These are phyloP conservation scores for Podaxis sp. DNA, from an alignment of 768 basidiomycete species.

Conservation along the genomic window DNA sequence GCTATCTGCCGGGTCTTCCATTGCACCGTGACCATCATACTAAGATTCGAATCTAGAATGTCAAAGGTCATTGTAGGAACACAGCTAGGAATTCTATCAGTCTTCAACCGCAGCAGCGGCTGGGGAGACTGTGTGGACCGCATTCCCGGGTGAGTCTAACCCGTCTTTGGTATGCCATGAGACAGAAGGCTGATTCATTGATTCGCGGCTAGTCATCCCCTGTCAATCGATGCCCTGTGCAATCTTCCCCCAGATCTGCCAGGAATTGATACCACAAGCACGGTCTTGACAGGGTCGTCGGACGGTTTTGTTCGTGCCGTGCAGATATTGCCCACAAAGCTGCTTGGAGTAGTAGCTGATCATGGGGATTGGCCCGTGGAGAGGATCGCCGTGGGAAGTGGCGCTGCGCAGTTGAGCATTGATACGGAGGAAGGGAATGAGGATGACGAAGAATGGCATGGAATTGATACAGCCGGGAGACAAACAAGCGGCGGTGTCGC, in stretches of 20 bases:
- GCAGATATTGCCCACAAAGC: slow-evolving; percentile 83
- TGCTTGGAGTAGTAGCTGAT: slow-evolving; percentile 87
- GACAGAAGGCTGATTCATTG: slow-evolving; percentile 6
- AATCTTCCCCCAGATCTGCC: slow-evolving; percentile 62
- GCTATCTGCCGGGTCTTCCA: background rate
- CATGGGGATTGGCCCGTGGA: slow-evolving; percentile 94
- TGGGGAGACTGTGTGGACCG: slow-evolving; percentile 94
- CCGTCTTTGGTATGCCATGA: background rate
- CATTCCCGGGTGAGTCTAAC: slow-evolving; percentile 67
- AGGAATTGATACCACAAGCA: slow-evolving; percentile 60
- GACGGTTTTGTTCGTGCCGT: slow-evolving; percentile 90
- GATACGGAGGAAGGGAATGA: slow-evolving; percentile 19
- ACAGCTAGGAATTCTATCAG: slow-evolving; percentile 83
- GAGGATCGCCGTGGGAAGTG: slow-evolving; percentile 65
- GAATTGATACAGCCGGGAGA: slow-evolving; percentile 12
- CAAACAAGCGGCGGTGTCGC: slow-evolving; percentile 2
- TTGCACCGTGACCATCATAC: background rate
- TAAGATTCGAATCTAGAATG: slow-evolving; percentile 41
- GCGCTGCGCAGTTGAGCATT: slow-evolving; percentile 32
- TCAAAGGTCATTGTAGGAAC: slow-evolving; percentile 87
- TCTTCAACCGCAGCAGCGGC: slow-evolving; percentile 85
- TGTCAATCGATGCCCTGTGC: slow-evolving; percentile 87
- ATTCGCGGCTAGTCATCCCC: slow-evolving; percentile 66
- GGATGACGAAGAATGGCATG: slow-evolving; percentile 22
- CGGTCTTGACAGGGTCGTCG: slow-evolving; percentile 87